Base-by-base conservation (phyloP, 2,329 filamentous ascomycete genomes). In the Colletotrichum navitas region DNA sequence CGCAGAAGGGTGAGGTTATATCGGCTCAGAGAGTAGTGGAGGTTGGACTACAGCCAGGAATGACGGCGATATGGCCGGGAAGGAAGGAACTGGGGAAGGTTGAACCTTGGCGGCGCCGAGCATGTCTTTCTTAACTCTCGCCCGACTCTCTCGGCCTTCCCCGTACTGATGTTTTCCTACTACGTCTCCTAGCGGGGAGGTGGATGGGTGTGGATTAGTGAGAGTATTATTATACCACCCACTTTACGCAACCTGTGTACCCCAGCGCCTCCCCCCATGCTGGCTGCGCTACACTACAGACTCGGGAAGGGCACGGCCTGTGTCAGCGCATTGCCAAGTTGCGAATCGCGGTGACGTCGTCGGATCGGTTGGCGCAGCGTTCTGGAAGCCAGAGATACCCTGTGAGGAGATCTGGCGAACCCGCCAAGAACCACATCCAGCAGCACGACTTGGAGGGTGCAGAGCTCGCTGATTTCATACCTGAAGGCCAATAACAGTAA, bases 271-370 rank as follows among this genome's bases (percentile, higher is more conserved):
- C 55, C 5, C 5, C 18, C 29, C 29, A 24, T 34, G 52, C 18
- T 21, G 39, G 47, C 36, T 60, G 26, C 21, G 32, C 41, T 52
- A 43, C 58, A 64, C 32, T 61, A 41, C 52, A 60, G 39, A 64
- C 32, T 51, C 59, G 65, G 63, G 59, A 45, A 60, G 45, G 68
- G 65, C 65, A 68, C 65, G 65, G 65, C 26, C 68, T 60, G 54
- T 60, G 68, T 55, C 65, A 60, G 54, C 21, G 65, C 58, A 59
- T 54, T 59, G 64, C 68, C 59, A 63, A 63, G 68, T 54, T 39
- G 39, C 32, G 45, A 18, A 36, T 54, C 56, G 68, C 52, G 49
- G 65, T 71, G 68, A 71, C 68, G 59, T 68, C 64, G 68, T n/a
- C 64, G 36, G 63, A 49, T 49, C 32, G 52, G 21, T 32, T 29